These are phyloP conservation scores for Phytopythium sindhum DNA, from an alignment of 352 stramenopile species.

Conservation along the genomic window DNA sequence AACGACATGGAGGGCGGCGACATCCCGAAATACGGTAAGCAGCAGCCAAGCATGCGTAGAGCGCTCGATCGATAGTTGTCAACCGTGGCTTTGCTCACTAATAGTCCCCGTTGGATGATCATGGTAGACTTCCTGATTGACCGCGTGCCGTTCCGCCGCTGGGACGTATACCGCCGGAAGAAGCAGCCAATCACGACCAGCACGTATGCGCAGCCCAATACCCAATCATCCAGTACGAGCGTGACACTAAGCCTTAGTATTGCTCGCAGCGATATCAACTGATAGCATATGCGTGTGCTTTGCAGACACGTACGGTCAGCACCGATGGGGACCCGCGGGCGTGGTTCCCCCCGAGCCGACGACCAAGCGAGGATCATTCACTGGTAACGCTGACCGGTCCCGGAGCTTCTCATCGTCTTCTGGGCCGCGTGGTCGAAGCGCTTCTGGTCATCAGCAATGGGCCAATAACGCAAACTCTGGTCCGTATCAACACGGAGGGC, in stretches of 20 bases:
- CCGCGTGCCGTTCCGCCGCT: constrained; percentile 73
- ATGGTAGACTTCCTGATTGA: constrained; percentile 70
- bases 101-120: background rate
- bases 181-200: constrained; percentile 42
- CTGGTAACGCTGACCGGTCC: constrained; percentile 2
- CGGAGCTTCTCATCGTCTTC: constrained; percentile 1
- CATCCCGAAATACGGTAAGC: constrained; percentile 80
- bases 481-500: background rate
- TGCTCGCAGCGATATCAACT: background rate
- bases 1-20: constrained; percentile 73
- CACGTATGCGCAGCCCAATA: constrained; percentile 41
- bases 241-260: constrained; percentile 5
- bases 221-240: constrained; percentile 29
- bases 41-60: background rate
- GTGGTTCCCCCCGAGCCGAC: constrained; percentile 5
- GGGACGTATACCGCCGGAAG: constrained; percentile 77
- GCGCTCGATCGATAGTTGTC: background rate
- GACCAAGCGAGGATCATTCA: constrained; percentile 19
- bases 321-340: constrained; percentile 51
- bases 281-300: background rate
- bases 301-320: constrained; percentile 53
- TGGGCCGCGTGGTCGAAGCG: background rate
- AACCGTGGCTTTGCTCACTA: background rate
- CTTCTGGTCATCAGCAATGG: constrained; percentile 8
- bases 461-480: background rate